Percentiles rank a stretch among this genome's conserved stretches.
phyloP scores from a whole-genome alignment of 305 asterid species.

The Fraxinus xanthoxyloides region DNA sequence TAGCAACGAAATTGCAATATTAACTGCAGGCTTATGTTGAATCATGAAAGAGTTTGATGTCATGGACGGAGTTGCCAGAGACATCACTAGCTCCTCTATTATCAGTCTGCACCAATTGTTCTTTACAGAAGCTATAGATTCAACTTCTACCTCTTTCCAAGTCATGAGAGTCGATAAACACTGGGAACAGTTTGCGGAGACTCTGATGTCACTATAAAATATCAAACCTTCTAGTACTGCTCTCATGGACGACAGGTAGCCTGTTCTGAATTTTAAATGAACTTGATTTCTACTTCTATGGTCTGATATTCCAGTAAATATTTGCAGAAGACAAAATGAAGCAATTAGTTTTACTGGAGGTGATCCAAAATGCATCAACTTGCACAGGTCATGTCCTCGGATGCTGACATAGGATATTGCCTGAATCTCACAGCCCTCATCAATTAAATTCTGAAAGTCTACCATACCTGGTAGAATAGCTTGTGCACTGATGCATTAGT shows the following conservation, averaged over 20 bases:
- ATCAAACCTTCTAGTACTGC: slow-evolving; percentile 73
- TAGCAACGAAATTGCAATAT: slow-evolving; percentile 63
- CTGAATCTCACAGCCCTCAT: slow-evolving; percentile 37
- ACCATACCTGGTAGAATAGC: slow-evolving; percentile 60
- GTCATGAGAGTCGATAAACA: slow-evolving; percentile 61
- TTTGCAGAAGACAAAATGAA: slow-evolving; percentile 72
- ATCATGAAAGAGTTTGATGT: slow-evolving; percentile 46
- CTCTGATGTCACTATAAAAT: slow-evolving; percentile 53
- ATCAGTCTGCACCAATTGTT: slow-evolving; percentile 74
- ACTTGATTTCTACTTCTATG: slow-evolving; percentile 28
- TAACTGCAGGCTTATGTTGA: slow-evolving; percentile 68
- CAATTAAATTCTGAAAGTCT: slow-evolving; percentile 46
- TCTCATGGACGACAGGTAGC: slow-evolving; percentile 51
- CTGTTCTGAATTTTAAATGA: slow-evolving; percentile 41
- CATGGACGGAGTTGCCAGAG: slow-evolving; percentile 59
- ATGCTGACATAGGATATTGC: slow-evolving; percentile 50
- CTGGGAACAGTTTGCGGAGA: slow-evolving; percentile 63
- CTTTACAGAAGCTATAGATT: slow-evolving; percentile 27
- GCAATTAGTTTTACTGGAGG: slow-evolving; percentile 59
- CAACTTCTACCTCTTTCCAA: slow-evolving; percentile 47
- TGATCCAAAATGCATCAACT: slow-evolving; percentile 82
- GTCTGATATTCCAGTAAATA: slow-evolving; percentile 52
- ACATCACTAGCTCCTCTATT: slow-evolving; percentile 80
- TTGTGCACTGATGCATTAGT: slow-evolving; percentile 44
- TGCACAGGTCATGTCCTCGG: slow-evolving; percentile 74